Base-by-base conservation (phyloP, 192 early-diverging fungal genomes). In the Rhizophagus sp. region DNA sequence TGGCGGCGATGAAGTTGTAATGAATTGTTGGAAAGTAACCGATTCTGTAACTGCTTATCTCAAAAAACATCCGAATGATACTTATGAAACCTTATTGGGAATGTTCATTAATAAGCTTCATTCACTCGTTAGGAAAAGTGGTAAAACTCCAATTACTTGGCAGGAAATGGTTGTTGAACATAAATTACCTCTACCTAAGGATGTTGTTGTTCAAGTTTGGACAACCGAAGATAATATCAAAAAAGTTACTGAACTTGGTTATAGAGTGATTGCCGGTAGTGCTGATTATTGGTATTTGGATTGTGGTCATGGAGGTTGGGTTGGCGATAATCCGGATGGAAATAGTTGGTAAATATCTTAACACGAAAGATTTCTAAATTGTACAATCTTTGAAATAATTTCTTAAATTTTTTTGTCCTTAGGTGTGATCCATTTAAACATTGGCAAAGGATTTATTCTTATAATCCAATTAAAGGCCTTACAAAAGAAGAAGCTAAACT, bases 1-100 rank as follows among this genome's bases (percentile, higher is more conserved):
- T 63, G 96, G 96, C 66, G 89, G 88, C 41, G 94, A 96, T 83
- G 94, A 96, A 74, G 89, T 93, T 52, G 92, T 92, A 50, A 82
- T 84, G 70, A 90, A 91, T 49, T 96, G 94, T 83, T 93, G 90
- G 90, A 84, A 87, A 41, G 80, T 81, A 19, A 85, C 88, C 12
- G 83, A 83, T 0, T 84, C 86, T 10, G 36, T 84, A 3, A 12
- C 39, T 0, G 73, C 83, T 2, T 82, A 83, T 63, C 84, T 88
- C 80, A 64, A 72, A 61, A 3, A 73, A 66, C 30, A 78, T 34
- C 61, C 73, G 34, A 50, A 79, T 12, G 15, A 79, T 64, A 76
- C 72, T 10, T 85, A 75, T 63, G 72, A 82, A 47, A 39, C 67
- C 4, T 78, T 86, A 39, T 52, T 84, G 69, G 69, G 83, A 44